phyloP scores from a whole-genome alignment of 2,329 filamentous ascomycete species.

The Claviceps sp. region DNA sequence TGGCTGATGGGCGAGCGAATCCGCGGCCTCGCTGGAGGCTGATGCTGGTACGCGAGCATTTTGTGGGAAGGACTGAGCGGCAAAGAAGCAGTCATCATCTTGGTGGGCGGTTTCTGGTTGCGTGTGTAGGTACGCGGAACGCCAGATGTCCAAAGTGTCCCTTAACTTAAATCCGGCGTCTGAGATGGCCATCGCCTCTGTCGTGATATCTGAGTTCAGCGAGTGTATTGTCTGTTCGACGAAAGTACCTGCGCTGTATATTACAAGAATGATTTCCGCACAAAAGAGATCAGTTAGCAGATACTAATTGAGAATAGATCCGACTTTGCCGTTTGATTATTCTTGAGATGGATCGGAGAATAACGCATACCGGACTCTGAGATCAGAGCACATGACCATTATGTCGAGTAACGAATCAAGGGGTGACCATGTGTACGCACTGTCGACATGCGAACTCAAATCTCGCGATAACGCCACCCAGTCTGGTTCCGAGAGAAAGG shows the following conservation, averaged over 20 bases:
- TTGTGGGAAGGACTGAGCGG: neutral
- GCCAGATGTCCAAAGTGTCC: constrained; percentile 8
- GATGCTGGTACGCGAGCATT: too few relatives aligned
- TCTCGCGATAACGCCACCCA: constrained; percentile 11
- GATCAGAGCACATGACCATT: constrained; percentile 17
- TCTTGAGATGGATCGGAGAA: neutral
- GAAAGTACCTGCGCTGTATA: neutral
- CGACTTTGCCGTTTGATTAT: neutral
- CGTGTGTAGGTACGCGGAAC: constrained; percentile 3
- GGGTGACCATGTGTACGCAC: neutral
- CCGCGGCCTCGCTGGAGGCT: neutral
- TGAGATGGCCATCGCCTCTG: constrained; percentile 3
- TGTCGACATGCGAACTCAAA: neutral
- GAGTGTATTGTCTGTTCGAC: neutral
- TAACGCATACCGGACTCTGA: constrained; percentile 16
- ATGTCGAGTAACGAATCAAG: constrained; percentile 18
- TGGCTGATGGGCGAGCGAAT: neutral
- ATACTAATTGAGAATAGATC: neutral
- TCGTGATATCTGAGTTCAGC: neutral
- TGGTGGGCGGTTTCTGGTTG: neutral
- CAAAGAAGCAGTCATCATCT: neutral
- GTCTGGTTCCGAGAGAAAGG: constrained; percentile 9
- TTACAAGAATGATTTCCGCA: neutral
- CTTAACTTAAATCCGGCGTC: constrained; percentile 1
- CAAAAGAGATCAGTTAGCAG: neutral